Percentiles rank a stretch among this genome's conserved stretches.
These are phyloP conservation scores for Coemansia brasiliensis DNA, from an alignment of 192 early-diverging fungal genomes.

Conservation along the genomic window DNA sequence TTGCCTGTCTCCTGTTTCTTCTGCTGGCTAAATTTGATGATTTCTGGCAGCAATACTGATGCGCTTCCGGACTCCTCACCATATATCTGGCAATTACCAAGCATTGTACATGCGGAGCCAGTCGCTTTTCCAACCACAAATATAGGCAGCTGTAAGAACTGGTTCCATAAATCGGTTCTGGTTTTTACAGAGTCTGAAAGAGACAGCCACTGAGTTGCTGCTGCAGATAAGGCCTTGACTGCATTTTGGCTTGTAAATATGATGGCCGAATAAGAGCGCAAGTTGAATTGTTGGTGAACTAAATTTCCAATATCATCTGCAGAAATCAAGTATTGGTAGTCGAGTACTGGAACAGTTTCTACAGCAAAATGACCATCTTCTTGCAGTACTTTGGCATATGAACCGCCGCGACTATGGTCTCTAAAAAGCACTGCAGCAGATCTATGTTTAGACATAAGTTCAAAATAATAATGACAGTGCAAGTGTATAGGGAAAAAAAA, in stretches of 20 bases:
- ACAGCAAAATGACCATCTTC: constrained; percentile 18
- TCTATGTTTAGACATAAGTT: not conserved
- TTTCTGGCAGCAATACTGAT: constrained; percentile 20
- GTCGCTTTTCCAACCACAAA: constrained; percentile 50
- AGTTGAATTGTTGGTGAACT: not conserved
- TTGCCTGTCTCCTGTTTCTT: not conserved
- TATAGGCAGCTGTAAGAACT: constrained; percentile 20
- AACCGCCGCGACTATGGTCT: constrained; percentile 18
- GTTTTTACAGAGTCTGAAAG: not conserved
- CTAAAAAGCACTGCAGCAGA: constrained; percentile 38
- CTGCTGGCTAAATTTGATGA: constrained; percentile 21
- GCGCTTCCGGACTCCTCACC: constrained; percentile 32
- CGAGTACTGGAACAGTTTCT: constrained; percentile 26
- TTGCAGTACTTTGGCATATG: constrained; percentile 18
- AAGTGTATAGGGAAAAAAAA: too few relatives aligned
- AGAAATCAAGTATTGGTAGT: constrained; percentile 25
- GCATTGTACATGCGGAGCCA: constrained; percentile 9
- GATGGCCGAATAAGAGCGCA: constrained; percentile 13
- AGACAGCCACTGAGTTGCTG: constrained; percentile 11
- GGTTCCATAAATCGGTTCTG: constrained; percentile 3
- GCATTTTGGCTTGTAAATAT: constrained; percentile 49
- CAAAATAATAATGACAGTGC: too few relatives aligned
- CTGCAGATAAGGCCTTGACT: constrained; percentile 18
- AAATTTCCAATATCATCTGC: constrained; percentile 9
- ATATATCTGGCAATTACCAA: constrained; percentile 14